Conservation (phyloP, 2,329 filamentous ascomycete genomes). For the Penicillium carneum region DNA sequence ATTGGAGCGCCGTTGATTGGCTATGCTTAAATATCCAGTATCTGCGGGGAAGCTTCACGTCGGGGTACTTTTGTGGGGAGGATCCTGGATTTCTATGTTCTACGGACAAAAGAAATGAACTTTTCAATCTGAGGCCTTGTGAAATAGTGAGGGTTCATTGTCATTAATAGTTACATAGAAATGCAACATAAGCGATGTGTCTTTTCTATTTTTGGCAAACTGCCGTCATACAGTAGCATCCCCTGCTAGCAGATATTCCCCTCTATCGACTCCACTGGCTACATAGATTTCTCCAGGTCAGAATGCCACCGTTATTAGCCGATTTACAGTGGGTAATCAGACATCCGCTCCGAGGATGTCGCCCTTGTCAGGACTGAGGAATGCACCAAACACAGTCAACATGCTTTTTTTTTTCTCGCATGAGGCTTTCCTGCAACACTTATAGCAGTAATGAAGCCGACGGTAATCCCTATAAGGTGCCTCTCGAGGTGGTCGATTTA, state of each 20-base stretch:
- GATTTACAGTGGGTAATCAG: not conserved
- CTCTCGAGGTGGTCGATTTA: not conserved
- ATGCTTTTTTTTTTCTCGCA: not conserved
- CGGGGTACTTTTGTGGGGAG: slow-evolving; percentile 16
- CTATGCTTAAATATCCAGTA: slow-evolving; percentile 15
- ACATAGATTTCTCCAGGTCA: not conserved
- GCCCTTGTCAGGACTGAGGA: not conserved
- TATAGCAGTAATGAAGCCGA: not conserved
- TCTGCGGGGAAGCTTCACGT: slow-evolving; percentile 14
- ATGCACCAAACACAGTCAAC: not conserved
- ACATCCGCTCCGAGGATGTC: slow-evolving; percentile 4
- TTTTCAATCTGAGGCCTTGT: not conserved
- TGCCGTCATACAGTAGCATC: slow-evolving; percentile 13
- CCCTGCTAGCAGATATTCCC: not conserved
- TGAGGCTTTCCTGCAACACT: not conserved
- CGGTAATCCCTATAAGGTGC: not conserved
- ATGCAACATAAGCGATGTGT: not conserved
- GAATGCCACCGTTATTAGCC: slow-evolving; percentile 14
- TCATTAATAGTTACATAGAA: not conserved
- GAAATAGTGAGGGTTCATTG: not conserved
- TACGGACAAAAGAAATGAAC: not conserved
- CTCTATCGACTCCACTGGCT: slow-evolving; percentile 12
- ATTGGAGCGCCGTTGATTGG: slow-evolving; percentile 1
- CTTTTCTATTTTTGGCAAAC: not conserved
- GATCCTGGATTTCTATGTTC: not conserved